Evolutionary conservation across 2,329 filamentous ascomycete species (phyloP).

Genomic region (Cylindrodendrum hubeiense): DNA sequence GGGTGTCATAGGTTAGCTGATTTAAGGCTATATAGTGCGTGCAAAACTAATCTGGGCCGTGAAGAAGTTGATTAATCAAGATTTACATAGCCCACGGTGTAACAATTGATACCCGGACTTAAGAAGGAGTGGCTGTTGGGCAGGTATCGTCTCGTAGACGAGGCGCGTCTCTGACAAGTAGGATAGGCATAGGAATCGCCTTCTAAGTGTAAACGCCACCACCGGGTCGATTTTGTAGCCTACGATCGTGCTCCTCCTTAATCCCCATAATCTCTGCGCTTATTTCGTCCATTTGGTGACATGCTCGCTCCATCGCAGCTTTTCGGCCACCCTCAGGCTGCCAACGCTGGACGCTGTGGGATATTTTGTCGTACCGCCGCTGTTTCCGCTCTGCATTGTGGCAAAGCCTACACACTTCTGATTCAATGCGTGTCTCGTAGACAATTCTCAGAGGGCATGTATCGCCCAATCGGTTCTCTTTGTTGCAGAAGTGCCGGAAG

Average conservation of each 20-base stretch:
- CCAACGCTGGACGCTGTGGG: slow-evolving; percentile 83
- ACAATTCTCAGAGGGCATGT: slow-evolving; percentile 95
- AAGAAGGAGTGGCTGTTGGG: too few species aligned
- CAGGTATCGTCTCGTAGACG: too few species aligned
- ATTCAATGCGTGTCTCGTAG: slow-evolving; percentile 75
- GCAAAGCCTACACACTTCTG: slow-evolving; percentile 83
- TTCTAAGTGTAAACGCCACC: too few species aligned
- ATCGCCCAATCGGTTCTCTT: slow-evolving; percentile 95
- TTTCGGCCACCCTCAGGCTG: slow-evolving; percentile 78
- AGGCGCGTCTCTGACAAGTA: too few species aligned
- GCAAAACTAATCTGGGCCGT: too few species aligned
- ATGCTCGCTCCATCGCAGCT: slow-evolving; percentile 79
- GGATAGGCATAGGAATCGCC: too few species aligned
- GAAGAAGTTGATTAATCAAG: too few species aligned
- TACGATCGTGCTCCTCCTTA: slow-evolving; percentile 53
- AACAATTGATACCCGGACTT: too few species aligned
- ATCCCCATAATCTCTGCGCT: slow-evolving; percentile 68
- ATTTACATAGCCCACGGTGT: too few species aligned
- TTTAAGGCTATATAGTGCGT: too few species aligned
- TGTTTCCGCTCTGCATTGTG: slow-evolving; percentile 89
- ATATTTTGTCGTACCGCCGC: slow-evolving; percentile 80
- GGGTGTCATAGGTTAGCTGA: too few species aligned
- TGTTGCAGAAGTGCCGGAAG: slow-evolving; percentile 92
- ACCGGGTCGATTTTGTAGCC: too few species aligned
- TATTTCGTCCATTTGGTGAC: slow-evolving; percentile 76